Percentiles rank a stretch among this genome's conserved stretches.
Evolutionary conservation across 768 basidiomycete genomes (phyloP).

Genomic region (Rickenella mellea): DNA sequence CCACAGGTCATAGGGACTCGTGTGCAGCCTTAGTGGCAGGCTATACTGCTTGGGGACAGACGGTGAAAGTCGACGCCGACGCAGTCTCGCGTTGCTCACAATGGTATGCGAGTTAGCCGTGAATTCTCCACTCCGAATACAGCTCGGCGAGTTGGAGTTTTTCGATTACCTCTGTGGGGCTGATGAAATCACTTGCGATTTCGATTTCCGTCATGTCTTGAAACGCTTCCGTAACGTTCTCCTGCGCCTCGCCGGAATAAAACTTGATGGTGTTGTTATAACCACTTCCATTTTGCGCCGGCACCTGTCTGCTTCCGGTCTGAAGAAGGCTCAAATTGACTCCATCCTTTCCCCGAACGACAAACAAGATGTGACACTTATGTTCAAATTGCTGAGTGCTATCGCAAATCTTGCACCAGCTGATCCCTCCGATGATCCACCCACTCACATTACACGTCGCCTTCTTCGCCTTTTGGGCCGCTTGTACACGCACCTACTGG

Average conservation of each 20-base stretch:
- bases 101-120: conserved; percentile 11
- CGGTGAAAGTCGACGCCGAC: conserved; percentile 19
- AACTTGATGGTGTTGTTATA: conserved; percentile 15
- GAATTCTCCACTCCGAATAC: conserved; percentile 16
- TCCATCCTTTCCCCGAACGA: conserved; percentile 20
- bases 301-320: conserved; percentile 13
- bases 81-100: conserved; percentile 15
- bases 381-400: conserved; percentile 15
- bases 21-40: too few relatives aligned
- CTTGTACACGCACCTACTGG: conserved; percentile 15
- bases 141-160: conserved; percentile 12
- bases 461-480: conserved; percentile 16
- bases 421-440: conserved; percentile 6
- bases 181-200: conserved; percentile 26
- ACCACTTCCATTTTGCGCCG: conserved; percentile 13
- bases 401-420: conserved; percentile 17
- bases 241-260: conserved; percentile 16
- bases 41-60: conserved; percentile 21
- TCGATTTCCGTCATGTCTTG: conserved; percentile 25
- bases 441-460: conserved; percentile 9
- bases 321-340: conserved; percentile 5
- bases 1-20: too few relatives aligned
- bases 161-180: conserved; percentile 23
- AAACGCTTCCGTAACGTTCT: conserved; percentile 22
- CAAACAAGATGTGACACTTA: conserved; percentile 22